phyloP scores from a whole-genome alignment of 2,329 filamentous ascomycete genomes.

The Diaporthe velutina region DNA sequence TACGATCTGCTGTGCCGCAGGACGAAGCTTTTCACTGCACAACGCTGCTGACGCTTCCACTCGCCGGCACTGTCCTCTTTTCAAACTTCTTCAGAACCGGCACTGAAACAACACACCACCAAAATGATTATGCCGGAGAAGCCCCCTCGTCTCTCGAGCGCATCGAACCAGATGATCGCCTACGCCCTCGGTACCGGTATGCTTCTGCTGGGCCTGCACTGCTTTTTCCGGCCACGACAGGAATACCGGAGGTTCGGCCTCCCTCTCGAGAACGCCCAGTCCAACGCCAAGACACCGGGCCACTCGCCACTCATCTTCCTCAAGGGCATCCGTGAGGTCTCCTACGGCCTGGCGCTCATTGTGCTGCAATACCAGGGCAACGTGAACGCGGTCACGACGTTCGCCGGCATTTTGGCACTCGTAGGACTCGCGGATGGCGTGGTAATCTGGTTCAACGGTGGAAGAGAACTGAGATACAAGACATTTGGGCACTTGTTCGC shows the following conservation, averaged over 20 bases:
- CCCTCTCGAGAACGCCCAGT: conserved; percentile 7
- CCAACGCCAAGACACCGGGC: neutral
- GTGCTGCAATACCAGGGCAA: conserved; percentile 48
- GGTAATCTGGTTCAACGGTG: conserved; percentile 50
- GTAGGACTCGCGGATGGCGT: conserved; percentile 50
- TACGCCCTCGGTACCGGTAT: conserved; percentile 16
- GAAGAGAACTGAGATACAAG: conserved; percentile 41
- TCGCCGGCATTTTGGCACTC: conserved; percentile 46
- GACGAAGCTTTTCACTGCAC: neutral
- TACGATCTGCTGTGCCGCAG: neutral
- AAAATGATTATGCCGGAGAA: neutral
- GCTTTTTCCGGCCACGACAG: conserved; percentile 30
- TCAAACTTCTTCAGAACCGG: neutral
- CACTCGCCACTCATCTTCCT: conserved; percentile 52
- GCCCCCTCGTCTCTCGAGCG: conserved; percentile 1
- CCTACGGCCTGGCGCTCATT: conserved; percentile 48
- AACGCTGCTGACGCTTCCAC: neutral
- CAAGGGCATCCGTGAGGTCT: conserved; percentile 51
- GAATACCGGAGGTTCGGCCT: conserved; percentile 36
- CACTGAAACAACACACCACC: neutral
- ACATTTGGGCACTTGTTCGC: conserved; percentile 47
- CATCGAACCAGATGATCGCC: conserved; percentile 12
- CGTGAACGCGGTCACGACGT: conserved; percentile 46
- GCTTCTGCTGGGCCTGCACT: conserved; percentile 21
- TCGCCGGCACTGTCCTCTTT: neutral